Evolutionary conservation across 768 basidiomycete genomes (phyloP).

Genomic region (Russula emetica): DNA sequence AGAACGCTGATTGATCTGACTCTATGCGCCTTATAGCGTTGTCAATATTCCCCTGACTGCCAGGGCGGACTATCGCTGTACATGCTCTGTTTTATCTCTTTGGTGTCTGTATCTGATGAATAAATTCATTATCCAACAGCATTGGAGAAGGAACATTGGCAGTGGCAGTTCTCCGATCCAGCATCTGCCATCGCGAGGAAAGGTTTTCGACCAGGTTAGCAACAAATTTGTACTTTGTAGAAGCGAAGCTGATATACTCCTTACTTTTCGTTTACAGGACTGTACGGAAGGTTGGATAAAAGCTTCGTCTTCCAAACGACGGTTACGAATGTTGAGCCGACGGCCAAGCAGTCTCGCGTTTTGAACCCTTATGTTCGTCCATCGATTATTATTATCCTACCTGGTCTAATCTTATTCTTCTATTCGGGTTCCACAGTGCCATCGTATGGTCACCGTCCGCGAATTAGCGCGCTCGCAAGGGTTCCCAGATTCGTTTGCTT

Average conservation of each 20-base stretch:
- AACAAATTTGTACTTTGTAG: background rate
- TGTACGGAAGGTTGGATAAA: slow-evolving; percentile 59
- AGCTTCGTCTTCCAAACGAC: slow-evolving; percentile 63
- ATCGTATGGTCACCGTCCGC: slow-evolving; percentile 66
- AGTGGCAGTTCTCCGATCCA: slow-evolving; percentile 62
- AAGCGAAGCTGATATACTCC: background rate
- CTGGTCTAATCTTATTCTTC: background rate
- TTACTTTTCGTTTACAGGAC: slow-evolving; percentile 31
- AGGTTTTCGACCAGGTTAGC: slow-evolving; percentile 50
- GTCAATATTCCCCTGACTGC: slow-evolving; percentile 52
- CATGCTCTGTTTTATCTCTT: slow-evolving; percentile 14
- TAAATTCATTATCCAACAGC: slow-evolving; percentile 32
- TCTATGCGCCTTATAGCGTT: slow-evolving; percentile 40
- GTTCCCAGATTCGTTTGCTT: slow-evolving; percentile 70
- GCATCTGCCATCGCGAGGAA: slow-evolving; percentile 50
- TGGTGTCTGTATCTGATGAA: background rate
- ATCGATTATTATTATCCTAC: background rate
- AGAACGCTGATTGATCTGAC: background rate
- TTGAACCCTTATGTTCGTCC: slow-evolving; percentile 59
- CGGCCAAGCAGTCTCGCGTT: slow-evolving; percentile 69
- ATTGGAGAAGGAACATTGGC: slow-evolving; percentile 43
- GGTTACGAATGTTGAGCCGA: slow-evolving; percentile 74
- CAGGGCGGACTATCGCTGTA: slow-evolving; percentile 65
- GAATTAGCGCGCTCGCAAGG: slow-evolving; percentile 80
- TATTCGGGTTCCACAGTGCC: slow-evolving; percentile 44